Evolutionary conservation across 495 filamentous ascomycete genomes (phyloP).

Genomic region (Penicillium arizonense): DNA sequence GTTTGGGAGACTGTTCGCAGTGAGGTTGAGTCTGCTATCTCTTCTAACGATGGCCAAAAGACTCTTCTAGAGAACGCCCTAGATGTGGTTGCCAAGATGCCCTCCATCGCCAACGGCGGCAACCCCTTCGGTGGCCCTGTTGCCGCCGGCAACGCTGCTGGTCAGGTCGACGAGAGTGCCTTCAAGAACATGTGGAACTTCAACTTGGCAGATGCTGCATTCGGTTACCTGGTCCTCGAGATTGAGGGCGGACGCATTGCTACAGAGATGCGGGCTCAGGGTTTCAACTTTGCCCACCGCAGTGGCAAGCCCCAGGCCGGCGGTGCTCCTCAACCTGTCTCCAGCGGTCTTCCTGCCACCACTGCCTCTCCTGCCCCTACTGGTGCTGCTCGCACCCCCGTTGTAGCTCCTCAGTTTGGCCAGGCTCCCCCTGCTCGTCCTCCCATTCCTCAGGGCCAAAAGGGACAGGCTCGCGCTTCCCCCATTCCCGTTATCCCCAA

Average conservation of each 20-base stretch:
- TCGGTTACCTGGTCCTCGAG: conserved; percentile 92
- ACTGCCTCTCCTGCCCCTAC: conserved; percentile 43
- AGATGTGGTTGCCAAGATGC: conserved; percentile 94
- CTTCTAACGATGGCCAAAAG: conserved; percentile 89
- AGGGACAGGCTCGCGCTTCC: conserved; percentile 44
- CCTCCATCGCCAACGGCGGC: conserved; percentile 85
- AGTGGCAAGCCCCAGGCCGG: conserved; percentile 46
- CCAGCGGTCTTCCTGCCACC: conserved; percentile 31
- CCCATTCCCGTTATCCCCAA: conserved; percentile 54
- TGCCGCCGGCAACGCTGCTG: conserved; percentile 67
- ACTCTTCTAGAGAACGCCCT: conserved; percentile 85
- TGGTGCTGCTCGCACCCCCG: conserved; percentile 22
- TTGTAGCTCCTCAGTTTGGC: conserved; percentile 42
- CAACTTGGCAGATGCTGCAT: conserved; percentile 96
- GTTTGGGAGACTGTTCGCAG: conserved; percentile 98
- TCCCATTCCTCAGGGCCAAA: conserved; percentile 37
- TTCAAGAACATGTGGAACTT: conserved; percentile 99
- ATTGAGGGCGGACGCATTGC: conserved; percentile 92
- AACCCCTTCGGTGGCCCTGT: conserved; percentile 92
- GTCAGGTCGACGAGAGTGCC: conserved; percentile 95
- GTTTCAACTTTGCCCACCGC: conserved; percentile 98
- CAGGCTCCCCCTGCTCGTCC: conserved; percentile 35
- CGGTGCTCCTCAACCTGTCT: conserved; percentile 37
- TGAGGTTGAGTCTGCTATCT: conserved; percentile 91
- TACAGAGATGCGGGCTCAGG: conserved; percentile 97